phyloP scores from a whole-genome alignment of 306 rosid genomes.

The Trichosanthes truncata region DNA sequence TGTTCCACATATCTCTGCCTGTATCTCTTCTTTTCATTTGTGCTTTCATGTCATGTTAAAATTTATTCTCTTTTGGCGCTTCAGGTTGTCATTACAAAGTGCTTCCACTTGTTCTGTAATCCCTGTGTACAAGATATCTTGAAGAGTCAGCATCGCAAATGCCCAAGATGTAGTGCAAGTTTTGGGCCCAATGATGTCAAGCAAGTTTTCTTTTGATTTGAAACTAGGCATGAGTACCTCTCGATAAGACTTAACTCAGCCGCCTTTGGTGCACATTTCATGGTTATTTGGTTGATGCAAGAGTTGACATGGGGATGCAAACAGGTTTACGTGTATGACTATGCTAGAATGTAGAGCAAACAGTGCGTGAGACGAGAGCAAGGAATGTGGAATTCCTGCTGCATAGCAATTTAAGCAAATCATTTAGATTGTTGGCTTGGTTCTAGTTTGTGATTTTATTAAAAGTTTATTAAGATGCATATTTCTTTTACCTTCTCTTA shows the following conservation, averaged over 20 bases:
- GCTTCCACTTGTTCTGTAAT: constrained; percentile 96
- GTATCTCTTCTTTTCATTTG: neutral
- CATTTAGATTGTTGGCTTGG: constrained; percentile 11
- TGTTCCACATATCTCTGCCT: neutral
- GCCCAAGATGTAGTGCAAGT: constrained; percentile 69
- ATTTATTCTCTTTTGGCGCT: constrained; percentile 10
- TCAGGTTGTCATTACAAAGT: constrained; percentile 96
- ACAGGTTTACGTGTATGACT: constrained; percentile 30
- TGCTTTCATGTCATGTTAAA: neutral
- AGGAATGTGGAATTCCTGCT: neutral
- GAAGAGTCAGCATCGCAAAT: constrained; percentile 81
- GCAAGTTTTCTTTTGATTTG: constrained; percentile 64
- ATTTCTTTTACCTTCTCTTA: constrained; percentile 6
- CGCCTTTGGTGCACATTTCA: constrained; percentile 11
- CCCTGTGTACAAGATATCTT: constrained; percentile 63
- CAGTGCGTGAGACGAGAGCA: neutral
- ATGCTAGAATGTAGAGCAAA: constrained; percentile 23
- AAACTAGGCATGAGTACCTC: constrained; percentile 5
- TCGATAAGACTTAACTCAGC: neutral
- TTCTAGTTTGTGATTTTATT: neutral
- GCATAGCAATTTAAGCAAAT: neutral
- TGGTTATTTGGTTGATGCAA: constrained; percentile 16
- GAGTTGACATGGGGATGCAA: constrained; percentile 22
- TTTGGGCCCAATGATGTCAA: constrained; percentile 96
- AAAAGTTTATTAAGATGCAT: constrained; percentile 13